Percentiles rank a stretch among this genome's conserved stretches.
These are phyloP conservation scores for Kewa caespitosa DNA, from an alignment of 179 eudicot species.

Conservation along the genomic window DNA sequence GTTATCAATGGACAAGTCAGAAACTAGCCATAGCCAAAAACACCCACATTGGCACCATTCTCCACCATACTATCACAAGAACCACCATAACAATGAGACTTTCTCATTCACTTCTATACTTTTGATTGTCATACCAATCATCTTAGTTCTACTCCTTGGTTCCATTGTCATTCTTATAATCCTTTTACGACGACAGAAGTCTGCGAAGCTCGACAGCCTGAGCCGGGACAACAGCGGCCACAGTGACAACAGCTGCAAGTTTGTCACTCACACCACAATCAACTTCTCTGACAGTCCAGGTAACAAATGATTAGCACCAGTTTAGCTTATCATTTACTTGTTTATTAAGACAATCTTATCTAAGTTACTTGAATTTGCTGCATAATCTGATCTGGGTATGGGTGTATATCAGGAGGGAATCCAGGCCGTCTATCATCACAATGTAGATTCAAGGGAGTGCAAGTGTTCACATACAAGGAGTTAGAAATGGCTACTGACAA, in stretches of 20 bases:
- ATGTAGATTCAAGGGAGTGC: constrained; percentile 54
- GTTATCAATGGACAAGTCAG: constrained; percentile 15
- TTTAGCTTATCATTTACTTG: not conserved
- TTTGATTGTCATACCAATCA: constrained; percentile 48
- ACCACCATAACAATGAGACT: not conserved
- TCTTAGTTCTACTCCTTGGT: constrained; percentile 46
- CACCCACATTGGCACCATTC: constrained; percentile 15
- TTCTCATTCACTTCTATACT: constrained; percentile 47
- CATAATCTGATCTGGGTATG: constrained; percentile 9
- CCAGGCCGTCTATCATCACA: constrained; percentile 33
- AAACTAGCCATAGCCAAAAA: not conserved
- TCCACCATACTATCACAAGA: not conserved
- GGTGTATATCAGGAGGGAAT: constrained; percentile 49
- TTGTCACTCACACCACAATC: constrained; percentile 52
- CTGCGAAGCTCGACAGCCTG: constrained; percentile 23
- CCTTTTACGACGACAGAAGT: constrained; percentile 58
- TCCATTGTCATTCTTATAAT: constrained; percentile 42
- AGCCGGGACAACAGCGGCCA: constrained; percentile 27
- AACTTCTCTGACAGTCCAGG: constrained; percentile 64
- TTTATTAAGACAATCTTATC: not conserved
- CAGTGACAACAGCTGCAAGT: constrained; percentile 51
- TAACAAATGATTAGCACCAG: too few species aligned
- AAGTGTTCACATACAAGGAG: constrained; percentile 86
- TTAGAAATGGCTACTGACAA: constrained; percentile 72
- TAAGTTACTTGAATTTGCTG: not conserved